Base-by-base conservation (phyloP, 2,329 filamentous ascomycete genomes). In the Beauveria scarabaeidicola region DNA sequence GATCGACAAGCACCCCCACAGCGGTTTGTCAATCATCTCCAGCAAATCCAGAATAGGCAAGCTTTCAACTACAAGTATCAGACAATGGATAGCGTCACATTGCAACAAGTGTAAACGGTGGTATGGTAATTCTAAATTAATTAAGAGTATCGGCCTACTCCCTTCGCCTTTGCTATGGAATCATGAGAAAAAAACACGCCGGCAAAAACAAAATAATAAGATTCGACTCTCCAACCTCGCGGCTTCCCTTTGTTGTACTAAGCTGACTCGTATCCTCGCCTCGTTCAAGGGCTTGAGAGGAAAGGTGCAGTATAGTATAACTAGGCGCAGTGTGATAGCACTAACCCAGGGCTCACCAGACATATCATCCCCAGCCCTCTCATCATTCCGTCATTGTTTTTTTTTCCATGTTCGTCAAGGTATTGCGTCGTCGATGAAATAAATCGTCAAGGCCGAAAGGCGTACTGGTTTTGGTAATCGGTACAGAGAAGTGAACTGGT, bases 401-500 rank as follows among this genome's bases (percentile, higher is more conserved):
- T 54, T 46, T 54, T 54, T 44, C 19, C 6, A 19, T 46, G 36
- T 57, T 59, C 57, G 48, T 59, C 48, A 60, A 61, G 47, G 46
- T 61, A 52, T 61, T 38, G 46, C 38, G 27, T 57, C 59, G 59
- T 61, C 44, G 32, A 13, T 40, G 36, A 52, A 51, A 36, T 47
- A 52, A 57, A 52, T 58, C 48, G 48, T 58, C 38, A 57, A 61
- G 47, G 51, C 58, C 27, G 61, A 60, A 68, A 69, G 63, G 63
- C 65, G 63, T 72, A 67, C 63, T 69, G 63, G 64, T 63, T 68
- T 66, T 29, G 62, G 68, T 67, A 70, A 63, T 68, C 66, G 65
- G 64, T 66, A 69, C 66, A 66, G 63, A 68, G 68, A 71, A 72
- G 62, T 65, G 66, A 69, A 72, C 61, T 62, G 53, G 50, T 61